These are phyloP conservation scores for Ephemerocybe angulata DNA, from an alignment of 768 basidiomycete species.

Conservation along the genomic window DNA sequence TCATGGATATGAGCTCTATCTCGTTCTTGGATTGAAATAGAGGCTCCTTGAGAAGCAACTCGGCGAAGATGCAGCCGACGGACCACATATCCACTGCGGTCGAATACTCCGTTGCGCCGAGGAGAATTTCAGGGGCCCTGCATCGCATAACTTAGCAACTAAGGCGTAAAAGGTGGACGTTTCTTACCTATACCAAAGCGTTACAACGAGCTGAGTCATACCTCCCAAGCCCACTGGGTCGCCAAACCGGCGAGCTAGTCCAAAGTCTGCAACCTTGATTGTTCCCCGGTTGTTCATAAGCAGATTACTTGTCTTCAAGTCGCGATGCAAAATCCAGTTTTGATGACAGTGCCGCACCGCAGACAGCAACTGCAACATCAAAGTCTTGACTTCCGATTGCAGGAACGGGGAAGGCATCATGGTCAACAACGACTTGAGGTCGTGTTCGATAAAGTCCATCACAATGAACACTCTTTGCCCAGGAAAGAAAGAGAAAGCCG, in stretches of 20 bases:
- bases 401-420: slow-evolving; percentile 96
- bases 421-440: slow-evolving; percentile 92
- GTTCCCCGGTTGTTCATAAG: slow-evolving; percentile 99
- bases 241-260: slow-evolving; percentile 91
- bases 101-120: slow-evolving; percentile 90
- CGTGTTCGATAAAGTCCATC: slow-evolving; percentile 99
- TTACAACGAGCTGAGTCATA: slow-evolving; percentile 97
- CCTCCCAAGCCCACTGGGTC: slow-evolving; percentile 96
- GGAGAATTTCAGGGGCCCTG: slow-evolving; percentile 92
- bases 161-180: slow-evolving; percentile 10
- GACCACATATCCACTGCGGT: slow-evolving; percentile 99
- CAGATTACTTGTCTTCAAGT: slow-evolving; percentile 95
- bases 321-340: slow-evolving; percentile 97
- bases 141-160: slow-evolving; percentile 13
- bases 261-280: slow-evolving; percentile 98
- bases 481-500: slow-evolving; percentile 7
- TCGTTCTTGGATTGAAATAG: slow-evolving; percentile 98
- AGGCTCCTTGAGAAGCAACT: slow-evolving; percentile 91
- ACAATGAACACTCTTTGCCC: slow-evolving; percentile 89
- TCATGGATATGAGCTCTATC: slow-evolving; percentile 87
- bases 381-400: slow-evolving; percentile 96
- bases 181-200: slow-evolving; percentile 94
- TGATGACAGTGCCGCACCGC: slow-evolving; percentile 92
- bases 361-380: slow-evolving; percentile 89
- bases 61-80: slow-evolving; percentile 97